Base-by-base conservation (phyloP, 805 yeast genomes). In the Teunomyces funiuensis region DNA sequence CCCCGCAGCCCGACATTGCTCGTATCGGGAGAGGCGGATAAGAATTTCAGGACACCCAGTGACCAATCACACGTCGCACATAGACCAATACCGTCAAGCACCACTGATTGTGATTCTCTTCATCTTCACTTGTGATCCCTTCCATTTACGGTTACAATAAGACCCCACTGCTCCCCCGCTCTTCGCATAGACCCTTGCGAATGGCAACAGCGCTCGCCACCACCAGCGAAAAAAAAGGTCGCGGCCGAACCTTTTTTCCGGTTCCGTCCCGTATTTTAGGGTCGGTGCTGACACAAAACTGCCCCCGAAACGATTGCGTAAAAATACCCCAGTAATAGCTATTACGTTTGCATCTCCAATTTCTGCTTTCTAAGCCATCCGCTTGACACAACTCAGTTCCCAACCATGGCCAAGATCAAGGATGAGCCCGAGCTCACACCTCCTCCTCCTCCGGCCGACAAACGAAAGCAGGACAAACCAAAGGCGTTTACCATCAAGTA, bases 401-500 rank as follows among this genome's bases (percentile, higher is more conserved):
- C 25, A 33, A 40, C 13, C 20, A 53, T 52, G 57, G 50, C 42
- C 11, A 44, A 45, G 36, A 41, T 54, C 14, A 47, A 46, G 38
- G 39, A 45, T 40, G 55, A 48, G 36, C 36, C 29, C 27, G 40
- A 42, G n/a, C 13, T 16, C 23, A 9, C 38, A 6, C n/a, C 29
- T 14, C 13, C n/a, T 17, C 5, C 38, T 5, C n/a, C 29, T 14
- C 13, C 33, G 8, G 18, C 31, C 9, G 33, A 22, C 25, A 26
- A 28, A 14, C 17, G 36, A 23, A 36, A 33, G 25, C 28, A 18
- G 16, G 62, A 58, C 16, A 68, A 65, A 42, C 72, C 70, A 8
- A 69, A 68, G 49, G 72, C 75, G 2, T 70, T 69, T 53, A 69
- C 74, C 40, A 69, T 71, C 48, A 70, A 67, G 46, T 71, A 69